Conservation (phyloP, 257 asterid species). For the Galeopsis tetrahit region DNA sequence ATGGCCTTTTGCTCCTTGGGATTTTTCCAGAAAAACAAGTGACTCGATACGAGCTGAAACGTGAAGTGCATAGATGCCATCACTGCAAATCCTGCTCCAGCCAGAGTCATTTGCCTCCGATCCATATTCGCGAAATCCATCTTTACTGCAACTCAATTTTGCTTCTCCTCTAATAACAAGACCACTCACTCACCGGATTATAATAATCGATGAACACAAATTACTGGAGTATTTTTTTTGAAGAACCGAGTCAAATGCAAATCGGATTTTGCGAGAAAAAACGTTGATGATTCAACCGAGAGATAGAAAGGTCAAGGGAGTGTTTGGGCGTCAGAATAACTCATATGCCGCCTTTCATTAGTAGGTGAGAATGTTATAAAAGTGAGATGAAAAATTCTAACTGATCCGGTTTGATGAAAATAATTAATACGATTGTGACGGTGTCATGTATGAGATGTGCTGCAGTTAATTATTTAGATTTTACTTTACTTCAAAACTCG, state of each 20-base stretch:
- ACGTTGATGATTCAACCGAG: slow-evolving; percentile 13
- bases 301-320: slow-evolving; percentile 19
- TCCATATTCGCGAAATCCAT: slow-evolving; percentile 75
- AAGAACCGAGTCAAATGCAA: slow-evolving; percentile 1
- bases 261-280: slow-evolving; percentile 6
- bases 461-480: too few species aligned
- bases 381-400: too few species aligned
- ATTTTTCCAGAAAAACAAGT: slow-evolving; percentile 84
- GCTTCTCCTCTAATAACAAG: slow-evolving; percentile 31
- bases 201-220: not conserved
- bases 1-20: slow-evolving; percentile 89
- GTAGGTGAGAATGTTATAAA: too few species aligned
- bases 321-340: slow-evolving; percentile 11
- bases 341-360: not conserved
- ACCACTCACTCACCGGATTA: not conserved
- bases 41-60: slow-evolving; percentile 74
- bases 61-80: slow-evolving; percentile 78
- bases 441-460: too few species aligned
- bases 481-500: too few species aligned
- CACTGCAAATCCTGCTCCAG: slow-evolving; percentile 66
- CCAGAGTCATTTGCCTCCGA: slow-evolving; percentile 61
- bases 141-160: slow-evolving; percentile 6
- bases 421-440: too few species aligned
- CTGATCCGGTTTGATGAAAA: too few species aligned
- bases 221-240: slow-evolving; percentile 9